A percentile compares a stretch with the other conserved stretches of the same genome.
These are phyloP conservation scores for Polyplosphaeria fusca DNA, from an alignment of 495 filamentous ascomycete genomes.

Conservation along the genomic window DNA sequence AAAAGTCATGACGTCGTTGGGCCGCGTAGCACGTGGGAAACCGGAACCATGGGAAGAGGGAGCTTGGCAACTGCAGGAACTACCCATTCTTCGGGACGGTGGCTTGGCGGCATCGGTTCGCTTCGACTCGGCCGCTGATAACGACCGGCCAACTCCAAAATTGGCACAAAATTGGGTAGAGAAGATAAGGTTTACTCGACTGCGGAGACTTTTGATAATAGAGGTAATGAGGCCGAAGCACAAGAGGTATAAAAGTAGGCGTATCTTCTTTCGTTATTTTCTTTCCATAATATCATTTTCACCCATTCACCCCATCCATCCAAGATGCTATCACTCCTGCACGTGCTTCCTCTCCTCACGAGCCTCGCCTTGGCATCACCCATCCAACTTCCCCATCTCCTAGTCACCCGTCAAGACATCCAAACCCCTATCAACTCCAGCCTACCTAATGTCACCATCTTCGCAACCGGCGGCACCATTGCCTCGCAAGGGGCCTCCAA, in stretches of 20 bases:
- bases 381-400: background rate
- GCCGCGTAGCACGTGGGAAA: too few species aligned
- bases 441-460: constrained; percentile 52
- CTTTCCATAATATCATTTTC: too few species aligned
- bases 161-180: background rate
- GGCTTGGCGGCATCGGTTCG: background rate
- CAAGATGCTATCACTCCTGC: too few species aligned
- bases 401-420: constrained; percentile 28
- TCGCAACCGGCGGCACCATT: constrained; percentile 53
- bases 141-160: background rate
- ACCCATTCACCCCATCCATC: too few species aligned
- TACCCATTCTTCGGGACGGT: too few species aligned
- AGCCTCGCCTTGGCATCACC: constrained; percentile 11
- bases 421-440: constrained; percentile 45
- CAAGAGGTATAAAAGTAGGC: background rate
- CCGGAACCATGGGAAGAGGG: too few species aligned
- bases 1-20: background rate
- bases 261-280: too few species aligned
- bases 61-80: too few species aligned
- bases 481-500: constrained; percentile 45
- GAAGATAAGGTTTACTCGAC: background rate
- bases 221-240: background rate
- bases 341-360: too few species aligned
- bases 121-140: background rate
- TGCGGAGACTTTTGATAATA: background rate